These are phyloP conservation scores for Aspergillus amoenus DNA, from an alignment of 2,329 filamentous ascomycete species.

Conservation along the genomic window DNA sequence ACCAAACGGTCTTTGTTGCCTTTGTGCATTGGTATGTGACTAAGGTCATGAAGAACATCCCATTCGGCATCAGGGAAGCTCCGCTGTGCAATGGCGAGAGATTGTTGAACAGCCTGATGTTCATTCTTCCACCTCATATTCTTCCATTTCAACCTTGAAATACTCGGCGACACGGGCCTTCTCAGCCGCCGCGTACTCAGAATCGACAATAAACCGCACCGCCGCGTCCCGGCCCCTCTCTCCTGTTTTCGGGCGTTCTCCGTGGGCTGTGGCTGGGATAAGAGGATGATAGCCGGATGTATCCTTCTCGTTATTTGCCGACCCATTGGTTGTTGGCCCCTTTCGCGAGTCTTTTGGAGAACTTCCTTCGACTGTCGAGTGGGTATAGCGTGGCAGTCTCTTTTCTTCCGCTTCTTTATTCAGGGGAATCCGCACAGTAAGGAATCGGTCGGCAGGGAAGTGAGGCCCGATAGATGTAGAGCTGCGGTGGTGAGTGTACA, in stretches of 20 bases:
- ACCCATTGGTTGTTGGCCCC: slow-evolving; percentile 22
- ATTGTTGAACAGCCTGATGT: background rate
- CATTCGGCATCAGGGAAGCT: background rate
- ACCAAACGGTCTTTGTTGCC: background rate
- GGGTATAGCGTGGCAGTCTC: slow-evolving; percentile 62
- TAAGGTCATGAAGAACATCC: background rate
- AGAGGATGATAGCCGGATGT: slow-evolving; percentile 33
- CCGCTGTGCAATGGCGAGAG: no score
- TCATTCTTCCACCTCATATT: slow-evolving; percentile 48
- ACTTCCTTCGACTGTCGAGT: slow-evolving; percentile 44
- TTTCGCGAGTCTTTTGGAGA: background rate
- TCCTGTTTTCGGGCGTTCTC: slow-evolving; percentile 43
- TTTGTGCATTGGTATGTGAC: background rate
- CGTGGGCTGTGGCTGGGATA: slow-evolving; percentile 48
- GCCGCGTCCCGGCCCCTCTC: slow-evolving; percentile 65
- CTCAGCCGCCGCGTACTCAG: slow-evolving; percentile 71
- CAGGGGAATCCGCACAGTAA: slow-evolving; percentile 80
- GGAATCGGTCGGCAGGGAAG: slow-evolving; percentile 74
- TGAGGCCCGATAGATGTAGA: slow-evolving; percentile 71
- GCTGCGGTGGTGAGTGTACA: slow-evolving; percentile 82
- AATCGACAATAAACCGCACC: slow-evolving; percentile 85
- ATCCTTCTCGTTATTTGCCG: slow-evolving; percentile 15
- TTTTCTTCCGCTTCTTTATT: slow-evolving; percentile 74
- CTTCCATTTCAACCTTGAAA: slow-evolving; percentile 74
- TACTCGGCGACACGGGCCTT: slow-evolving; percentile 65